Percentiles rank a stretch among this genome's conserved stretches.
Conservation (phyloP, 2,329 filamentous ascomycete species). For the Laburnicola sp. region DNA sequence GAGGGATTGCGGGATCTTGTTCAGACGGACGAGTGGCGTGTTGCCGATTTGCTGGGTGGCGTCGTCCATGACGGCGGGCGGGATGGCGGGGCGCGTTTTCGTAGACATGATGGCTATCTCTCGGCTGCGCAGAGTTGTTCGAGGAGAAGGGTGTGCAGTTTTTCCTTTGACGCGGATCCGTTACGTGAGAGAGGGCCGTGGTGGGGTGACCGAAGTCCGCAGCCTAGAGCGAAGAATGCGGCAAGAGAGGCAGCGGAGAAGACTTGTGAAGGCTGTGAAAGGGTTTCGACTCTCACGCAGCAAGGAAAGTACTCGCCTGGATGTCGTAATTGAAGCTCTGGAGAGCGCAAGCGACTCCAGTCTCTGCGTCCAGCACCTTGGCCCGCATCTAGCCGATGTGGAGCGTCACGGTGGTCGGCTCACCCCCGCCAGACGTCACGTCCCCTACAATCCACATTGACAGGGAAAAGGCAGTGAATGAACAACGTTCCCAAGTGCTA, state of each 20-base stretch:
- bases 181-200: too few relatives aligned
- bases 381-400: slow-evolving; percentile 7
- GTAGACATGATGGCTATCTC: too few relatives aligned
- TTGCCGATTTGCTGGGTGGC: slow-evolving; percentile 91
- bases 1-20: slow-evolving; percentile 87
- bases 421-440: background rate
- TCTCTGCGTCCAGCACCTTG: slow-evolving; percentile 1
- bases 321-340: background rate
- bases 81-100: slow-evolving; percentile 54
- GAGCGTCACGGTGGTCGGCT: background rate
- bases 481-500: too few relatives aligned
- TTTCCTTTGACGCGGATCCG: too few relatives aligned
- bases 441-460: background rate
- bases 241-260: too few relatives aligned
- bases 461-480: background rate
- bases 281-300: background rate
- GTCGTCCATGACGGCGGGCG: slow-evolving; percentile 63
- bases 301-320: background rate
- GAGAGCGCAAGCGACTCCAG: background rate
- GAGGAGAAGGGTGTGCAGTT: too few relatives aligned
- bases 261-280: too few relatives aligned
- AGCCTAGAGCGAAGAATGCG: too few relatives aligned
- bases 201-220: too few relatives aligned
- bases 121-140: too few relatives aligned
- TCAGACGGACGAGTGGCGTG: slow-evolving; percentile 91